A percentile compares a stretch with the other conserved stretches of the same genome.
Evolutionary conservation across 306 rosid species (phyloP).

Genomic region (Clitoria ternatea): DNA sequence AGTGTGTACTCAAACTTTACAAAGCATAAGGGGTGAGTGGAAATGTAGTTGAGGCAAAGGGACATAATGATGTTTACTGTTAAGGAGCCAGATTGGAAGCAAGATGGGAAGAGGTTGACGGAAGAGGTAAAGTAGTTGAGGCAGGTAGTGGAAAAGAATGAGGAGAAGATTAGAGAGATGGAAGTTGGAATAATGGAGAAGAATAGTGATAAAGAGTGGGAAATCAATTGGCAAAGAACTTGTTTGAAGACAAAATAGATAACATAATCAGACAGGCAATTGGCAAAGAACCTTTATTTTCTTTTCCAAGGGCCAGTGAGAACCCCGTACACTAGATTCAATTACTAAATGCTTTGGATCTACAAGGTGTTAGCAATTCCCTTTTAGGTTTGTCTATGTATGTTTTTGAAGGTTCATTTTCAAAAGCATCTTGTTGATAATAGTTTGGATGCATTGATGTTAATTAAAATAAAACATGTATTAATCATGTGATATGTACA

Average conservation of each 20-base stretch:
- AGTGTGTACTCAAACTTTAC: too few species aligned
- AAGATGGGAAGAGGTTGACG: too few species aligned
- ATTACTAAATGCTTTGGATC: conserved; percentile 69
- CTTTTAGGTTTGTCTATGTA: background rate
- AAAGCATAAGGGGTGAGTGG: too few species aligned
- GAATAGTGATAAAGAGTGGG: too few species aligned
- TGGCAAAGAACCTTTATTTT: conserved; percentile 57
- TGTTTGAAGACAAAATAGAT: conserved; percentile 69
- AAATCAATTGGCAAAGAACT: too few species aligned
- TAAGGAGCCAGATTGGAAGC: too few species aligned
- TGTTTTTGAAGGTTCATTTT: background rate
- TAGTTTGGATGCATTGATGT: background rate
- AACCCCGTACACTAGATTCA: conserved; percentile 68
- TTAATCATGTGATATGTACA: background rate
- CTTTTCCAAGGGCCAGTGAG: conserved; percentile 59
- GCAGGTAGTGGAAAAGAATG: too few species aligned
- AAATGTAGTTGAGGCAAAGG: too few species aligned
- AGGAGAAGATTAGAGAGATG: too few species aligned
- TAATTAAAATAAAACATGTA: background rate
- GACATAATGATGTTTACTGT: too few species aligned
- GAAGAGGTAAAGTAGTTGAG: too few species aligned
- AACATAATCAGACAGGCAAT: conserved; percentile 63
- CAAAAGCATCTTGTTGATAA: conserved; percentile 7
- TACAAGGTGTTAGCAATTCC: conserved; percentile 54
- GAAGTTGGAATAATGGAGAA: too few species aligned